A percentile compares a stretch with the other conserved stretches of the same genome.
phyloP scores from a whole-genome alignment of 345 rosid genomes.

The Brassica rapa region DNA sequence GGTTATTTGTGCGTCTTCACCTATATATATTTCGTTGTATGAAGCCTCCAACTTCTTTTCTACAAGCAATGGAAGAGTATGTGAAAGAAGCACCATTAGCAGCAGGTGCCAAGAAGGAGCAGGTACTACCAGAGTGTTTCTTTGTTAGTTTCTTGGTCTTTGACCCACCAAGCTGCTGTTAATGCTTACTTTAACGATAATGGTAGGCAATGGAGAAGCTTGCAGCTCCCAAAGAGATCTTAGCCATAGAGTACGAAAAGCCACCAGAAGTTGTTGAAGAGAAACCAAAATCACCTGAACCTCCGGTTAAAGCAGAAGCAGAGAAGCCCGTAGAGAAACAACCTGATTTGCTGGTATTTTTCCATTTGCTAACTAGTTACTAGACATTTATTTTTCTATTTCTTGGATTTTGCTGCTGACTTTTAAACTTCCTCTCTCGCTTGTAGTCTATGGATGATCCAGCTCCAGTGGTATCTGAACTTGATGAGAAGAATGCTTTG shows the following conservation, averaged over 20 bases:
- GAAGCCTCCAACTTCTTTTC: conserved; percentile 90
- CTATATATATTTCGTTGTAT: conserved; percentile 3
- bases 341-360: conserved; percentile 77
- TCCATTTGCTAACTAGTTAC: not conserved
- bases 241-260: conserved; percentile 78
- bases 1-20: conserved; percentile 19
- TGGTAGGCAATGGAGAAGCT: conserved; percentile 50
- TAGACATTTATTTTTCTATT: not conserved
- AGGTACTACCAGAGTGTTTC: conserved; percentile 55
- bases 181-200: not conserved
- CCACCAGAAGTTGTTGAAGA: conserved; percentile 54
- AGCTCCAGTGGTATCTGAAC: conserved; percentile 63
- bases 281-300: conserved; percentile 56
- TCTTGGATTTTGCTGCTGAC: not conserved
- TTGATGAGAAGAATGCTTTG: conserved; percentile 82
- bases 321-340: conserved; percentile 58
- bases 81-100: conserved; percentile 77
- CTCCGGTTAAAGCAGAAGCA: conserved; percentile 50
- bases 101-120: conserved; percentile 64
- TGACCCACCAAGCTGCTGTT: not conserved
- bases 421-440: conserved; percentile 12
- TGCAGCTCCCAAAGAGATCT: conserved; percentile 67
- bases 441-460: conserved; percentile 75
- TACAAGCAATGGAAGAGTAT: conserved; percentile 99
- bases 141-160: not conserved